phyloP scores from a whole-genome alignment of 768 basidiomycete species.

The Lentinula sp. region DNA sequence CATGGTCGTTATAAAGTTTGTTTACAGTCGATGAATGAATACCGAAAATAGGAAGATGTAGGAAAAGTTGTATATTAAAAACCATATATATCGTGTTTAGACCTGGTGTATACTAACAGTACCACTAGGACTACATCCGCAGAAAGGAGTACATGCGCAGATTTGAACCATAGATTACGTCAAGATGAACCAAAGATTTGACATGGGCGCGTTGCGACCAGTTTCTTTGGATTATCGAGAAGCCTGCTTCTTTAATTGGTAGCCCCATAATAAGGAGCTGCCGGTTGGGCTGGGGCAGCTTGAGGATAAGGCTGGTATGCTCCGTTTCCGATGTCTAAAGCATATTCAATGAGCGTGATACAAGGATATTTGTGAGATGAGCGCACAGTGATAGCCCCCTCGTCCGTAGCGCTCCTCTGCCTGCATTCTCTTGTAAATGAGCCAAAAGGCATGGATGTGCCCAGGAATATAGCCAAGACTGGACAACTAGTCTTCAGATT shows the following conservation, averaged over 20 bases:
- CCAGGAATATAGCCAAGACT: conserved; percentile 42
- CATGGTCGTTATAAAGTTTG: conserved; percentile 34
- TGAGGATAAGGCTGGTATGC: conserved; percentile 19
- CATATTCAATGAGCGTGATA: background rate
- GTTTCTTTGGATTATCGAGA: no score
- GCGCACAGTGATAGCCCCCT: conserved; percentile 74
- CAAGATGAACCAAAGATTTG: background rate
- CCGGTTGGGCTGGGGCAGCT: conserved; percentile 1
- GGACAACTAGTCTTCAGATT: background rate
- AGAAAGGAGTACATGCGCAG: no score
- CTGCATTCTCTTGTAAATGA: conserved; percentile 87
- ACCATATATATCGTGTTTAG: no score
- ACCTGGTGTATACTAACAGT: no score
- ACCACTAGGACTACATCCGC: no score
- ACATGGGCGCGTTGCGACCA: background rate
- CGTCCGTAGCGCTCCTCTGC: conserved; percentile 78
- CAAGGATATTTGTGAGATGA: background rate
- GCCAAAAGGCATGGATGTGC: conserved; percentile 75
- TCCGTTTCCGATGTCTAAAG: conserved; percentile 22
- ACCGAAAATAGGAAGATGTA: background rate
- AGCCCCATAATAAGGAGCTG: conserved; percentile 4
- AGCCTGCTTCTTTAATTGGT: background rate
- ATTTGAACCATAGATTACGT: background rate
- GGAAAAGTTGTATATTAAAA: background rate
- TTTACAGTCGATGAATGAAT: conserved; percentile 16